Evolutionary conservation across 2,329 filamentous ascomycete genomes (phyloP).

Genomic region (Paecilomyces dactylethromorphus): DNA sequence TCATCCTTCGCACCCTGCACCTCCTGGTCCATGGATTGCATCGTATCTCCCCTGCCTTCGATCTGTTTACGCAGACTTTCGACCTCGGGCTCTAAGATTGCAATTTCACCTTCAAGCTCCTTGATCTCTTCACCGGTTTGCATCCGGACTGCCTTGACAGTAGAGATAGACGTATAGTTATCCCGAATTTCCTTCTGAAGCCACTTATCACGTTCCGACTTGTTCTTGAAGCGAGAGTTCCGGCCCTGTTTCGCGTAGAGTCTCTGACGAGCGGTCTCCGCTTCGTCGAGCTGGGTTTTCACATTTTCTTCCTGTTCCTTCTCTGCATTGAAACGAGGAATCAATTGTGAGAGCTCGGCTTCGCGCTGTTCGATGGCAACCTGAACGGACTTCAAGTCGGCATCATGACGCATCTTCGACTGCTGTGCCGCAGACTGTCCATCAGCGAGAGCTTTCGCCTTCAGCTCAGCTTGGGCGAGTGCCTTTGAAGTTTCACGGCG

Average conservation of each 20-base stretch:
- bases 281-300: constrained; percentile 66
- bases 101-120: constrained; percentile 64
- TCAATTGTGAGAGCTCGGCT: constrained; percentile 64
- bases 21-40: constrained; percentile 65
- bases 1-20: constrained; percentile 71
- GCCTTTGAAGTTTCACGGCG: constrained; percentile 72
- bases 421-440: constrained; percentile 73
- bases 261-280: constrained; percentile 67
- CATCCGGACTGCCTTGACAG: constrained; percentile 75
- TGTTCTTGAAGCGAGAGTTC: constrained; percentile 79
- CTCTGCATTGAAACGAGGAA: constrained; percentile 68
- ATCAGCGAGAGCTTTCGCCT: constrained; percentile 74
- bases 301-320: constrained; percentile 67
- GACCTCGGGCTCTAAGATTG: constrained; percentile 66
- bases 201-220: constrained; percentile 79
- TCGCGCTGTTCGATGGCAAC: constrained; percentile 70
- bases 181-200: constrained; percentile 75
- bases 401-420: constrained; percentile 62
- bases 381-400: constrained; percentile 66
- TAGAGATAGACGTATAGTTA: constrained; percentile 66
- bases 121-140: constrained; percentile 78
- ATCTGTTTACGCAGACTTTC: constrained; percentile 63
- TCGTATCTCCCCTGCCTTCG: constrained; percentile 70
- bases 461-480: constrained; percentile 79
- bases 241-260: constrained; percentile 90